phyloP scores from a whole-genome alignment of 1,284 basidiomycete species.

The Takashimella koratensis region DNA sequence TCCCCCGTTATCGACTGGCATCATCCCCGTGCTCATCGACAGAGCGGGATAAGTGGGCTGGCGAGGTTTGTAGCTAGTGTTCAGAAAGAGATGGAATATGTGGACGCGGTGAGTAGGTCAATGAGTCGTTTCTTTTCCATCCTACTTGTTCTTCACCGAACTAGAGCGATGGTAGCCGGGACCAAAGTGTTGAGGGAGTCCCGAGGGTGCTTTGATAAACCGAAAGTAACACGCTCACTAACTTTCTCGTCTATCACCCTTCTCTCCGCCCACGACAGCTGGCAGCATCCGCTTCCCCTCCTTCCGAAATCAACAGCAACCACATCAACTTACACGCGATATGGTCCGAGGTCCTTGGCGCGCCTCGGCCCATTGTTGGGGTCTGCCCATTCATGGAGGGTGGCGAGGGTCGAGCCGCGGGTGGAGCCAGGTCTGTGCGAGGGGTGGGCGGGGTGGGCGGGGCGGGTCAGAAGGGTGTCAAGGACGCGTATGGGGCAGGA shows the following conservation, averaged over 20 bases:
- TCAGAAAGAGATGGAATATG: constrained; percentile 30
- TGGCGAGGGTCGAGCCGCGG: constrained; percentile 4
- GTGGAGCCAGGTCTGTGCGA: not conserved
- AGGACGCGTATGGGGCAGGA: too few species aligned
- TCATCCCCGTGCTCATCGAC: constrained; percentile 33
- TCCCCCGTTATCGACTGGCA: constrained; percentile 41
- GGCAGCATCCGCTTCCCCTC: constrained; percentile 12
- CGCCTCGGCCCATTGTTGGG: constrained; percentile 26
- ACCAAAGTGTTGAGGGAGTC: too few species aligned
- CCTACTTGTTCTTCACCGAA: not conserved
- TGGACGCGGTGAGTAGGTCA: constrained; percentile 25
- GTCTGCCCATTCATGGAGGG: constrained; percentile 34
- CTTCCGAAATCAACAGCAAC: constrained; percentile 35
- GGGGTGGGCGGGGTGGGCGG: too few species aligned
- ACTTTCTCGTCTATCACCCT: not conserved
- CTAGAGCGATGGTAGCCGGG: too few species aligned
- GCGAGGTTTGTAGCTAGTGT: constrained; percentile 30
- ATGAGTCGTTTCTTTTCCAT: not conserved
- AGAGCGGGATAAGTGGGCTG: constrained; percentile 30
- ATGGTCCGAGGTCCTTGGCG: constrained; percentile 37
- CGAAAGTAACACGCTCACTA: not conserved
- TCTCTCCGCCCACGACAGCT: constrained; percentile 11
- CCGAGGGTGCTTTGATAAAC: too few species aligned
- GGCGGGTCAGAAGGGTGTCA: too few species aligned
- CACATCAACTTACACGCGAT: constrained; percentile 34